These are phyloP conservation scores for Paracoccidioides lutzii DNA, from an alignment of 2,329 filamentous ascomycete genomes.

Conservation along the genomic window DNA sequence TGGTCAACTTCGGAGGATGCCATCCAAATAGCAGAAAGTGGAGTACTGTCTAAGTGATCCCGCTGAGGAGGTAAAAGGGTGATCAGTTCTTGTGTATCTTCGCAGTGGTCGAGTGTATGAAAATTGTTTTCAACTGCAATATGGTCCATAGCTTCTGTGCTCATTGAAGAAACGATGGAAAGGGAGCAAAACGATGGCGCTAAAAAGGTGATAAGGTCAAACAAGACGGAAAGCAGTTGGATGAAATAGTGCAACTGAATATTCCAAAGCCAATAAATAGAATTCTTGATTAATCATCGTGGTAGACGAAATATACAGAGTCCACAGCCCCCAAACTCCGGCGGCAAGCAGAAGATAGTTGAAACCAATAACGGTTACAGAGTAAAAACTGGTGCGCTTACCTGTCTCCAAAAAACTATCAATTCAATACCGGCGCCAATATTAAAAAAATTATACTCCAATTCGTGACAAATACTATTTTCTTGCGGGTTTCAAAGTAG, in stretches of 20 bases:
- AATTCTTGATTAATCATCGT: background rate
- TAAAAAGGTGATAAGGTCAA: background rate
- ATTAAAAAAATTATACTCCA: background rate
- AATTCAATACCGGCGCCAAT: background rate
- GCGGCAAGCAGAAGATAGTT: conserved; percentile 1
- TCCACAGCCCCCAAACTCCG: background rate
- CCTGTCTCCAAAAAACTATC: background rate
- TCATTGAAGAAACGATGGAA: background rate
- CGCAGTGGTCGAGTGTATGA: background rate
- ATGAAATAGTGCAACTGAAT: background rate
- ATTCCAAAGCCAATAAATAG: background rate
- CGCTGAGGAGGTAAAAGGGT: conserved; percentile 9
- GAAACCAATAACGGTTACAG: background rate
- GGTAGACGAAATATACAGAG: background rate
- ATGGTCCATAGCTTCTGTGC: background rate
- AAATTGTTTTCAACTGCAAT: background rate
- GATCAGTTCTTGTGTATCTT: conserved; percentile 8
- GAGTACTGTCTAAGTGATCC: conserved; percentile 20
- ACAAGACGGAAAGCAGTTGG: background rate
- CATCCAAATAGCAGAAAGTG: conserved; percentile 46
- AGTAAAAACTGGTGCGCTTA: conserved; percentile 2
- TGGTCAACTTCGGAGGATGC: conserved; percentile 95
- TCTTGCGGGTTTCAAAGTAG: background rate
- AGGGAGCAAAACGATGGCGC: background rate
- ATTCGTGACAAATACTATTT: background rate